These are phyloP conservation scores for Chalaropsis thielavioides DNA, from an alignment of 2,329 filamentous ascomycete genomes.

Conservation along the genomic window DNA sequence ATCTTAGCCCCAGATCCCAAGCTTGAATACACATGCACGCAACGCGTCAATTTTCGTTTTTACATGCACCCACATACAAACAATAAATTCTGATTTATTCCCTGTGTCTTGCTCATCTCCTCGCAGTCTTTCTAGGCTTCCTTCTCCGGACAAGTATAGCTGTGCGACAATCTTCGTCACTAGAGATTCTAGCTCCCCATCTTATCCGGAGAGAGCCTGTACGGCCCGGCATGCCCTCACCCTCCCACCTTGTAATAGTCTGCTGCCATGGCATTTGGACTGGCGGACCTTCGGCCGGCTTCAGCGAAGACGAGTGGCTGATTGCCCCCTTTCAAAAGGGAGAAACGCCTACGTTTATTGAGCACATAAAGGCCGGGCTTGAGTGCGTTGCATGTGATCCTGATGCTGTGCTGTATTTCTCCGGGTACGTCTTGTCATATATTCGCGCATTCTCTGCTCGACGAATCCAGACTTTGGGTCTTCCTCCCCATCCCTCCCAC, in stretches of 20 bases:
- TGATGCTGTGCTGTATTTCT: slow-evolving; percentile 49
- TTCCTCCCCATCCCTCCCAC: not conserved
- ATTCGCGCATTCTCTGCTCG: not conserved
- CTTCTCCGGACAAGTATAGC: not conserved
- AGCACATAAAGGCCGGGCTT: slow-evolving; percentile 56
- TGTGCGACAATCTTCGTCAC: not conserved
- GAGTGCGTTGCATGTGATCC: slow-evolving; percentile 33
- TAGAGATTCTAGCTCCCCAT: not conserved
- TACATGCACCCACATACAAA: not conserved
- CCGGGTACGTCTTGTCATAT: slow-evolving; percentile 39
- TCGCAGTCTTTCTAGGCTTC: not conserved
- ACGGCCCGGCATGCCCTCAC: slow-evolving; percentile 24
- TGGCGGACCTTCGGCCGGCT: slow-evolving; percentile 39
- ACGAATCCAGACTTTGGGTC: not conserved
- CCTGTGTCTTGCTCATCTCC: not conserved
- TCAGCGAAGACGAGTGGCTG: slow-evolving; percentile 50
- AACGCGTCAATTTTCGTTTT: not conserved
- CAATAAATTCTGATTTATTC: not conserved
- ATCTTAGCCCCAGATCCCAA: not conserved
- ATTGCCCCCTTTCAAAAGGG: slow-evolving; percentile 64
- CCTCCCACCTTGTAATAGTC: slow-evolving; percentile 53
- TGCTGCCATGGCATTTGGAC: slow-evolving; percentile 75
- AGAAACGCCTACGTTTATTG: slow-evolving; percentile 66
- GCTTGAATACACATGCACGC: not conserved
- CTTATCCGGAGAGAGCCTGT: not conserved